Conservation (phyloP, 2,329 filamentous ascomycete species). For the Emericellopsis atlantica region DNA sequence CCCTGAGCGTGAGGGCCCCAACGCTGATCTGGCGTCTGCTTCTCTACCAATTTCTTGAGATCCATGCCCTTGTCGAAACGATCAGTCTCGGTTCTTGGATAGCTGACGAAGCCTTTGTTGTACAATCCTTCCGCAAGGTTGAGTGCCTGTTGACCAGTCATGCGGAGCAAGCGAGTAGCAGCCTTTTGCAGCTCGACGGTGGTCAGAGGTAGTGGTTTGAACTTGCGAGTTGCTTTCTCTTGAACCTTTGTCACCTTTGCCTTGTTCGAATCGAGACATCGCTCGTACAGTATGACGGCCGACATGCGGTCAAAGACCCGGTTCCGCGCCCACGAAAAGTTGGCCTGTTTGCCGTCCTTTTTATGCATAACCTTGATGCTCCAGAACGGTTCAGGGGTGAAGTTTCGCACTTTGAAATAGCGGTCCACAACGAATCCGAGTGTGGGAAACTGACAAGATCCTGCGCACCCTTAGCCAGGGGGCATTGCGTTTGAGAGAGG, state of each 20-base stretch:
- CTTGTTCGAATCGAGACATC: slow-evolving; percentile 62
- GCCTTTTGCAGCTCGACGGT: slow-evolving; percentile 96
- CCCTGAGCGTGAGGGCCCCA: slow-evolving; percentile 77
- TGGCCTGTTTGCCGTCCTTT: slow-evolving; percentile 66
- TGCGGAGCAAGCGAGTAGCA: slow-evolving; percentile 76
- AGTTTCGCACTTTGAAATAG: slow-evolving; percentile 88
- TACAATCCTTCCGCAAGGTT: slow-evolving; percentile 76
- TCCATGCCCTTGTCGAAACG: slow-evolving; percentile 88
- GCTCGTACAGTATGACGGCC: slow-evolving; percentile 72
- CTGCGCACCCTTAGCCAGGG: slow-evolving; percentile 23
- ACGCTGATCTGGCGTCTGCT: slow-evolving; percentile 61
- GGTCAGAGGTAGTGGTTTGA: slow-evolving; percentile 84
- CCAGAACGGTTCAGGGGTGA: slow-evolving; percentile 89
- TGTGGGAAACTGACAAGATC: slow-evolving; percentile 92
- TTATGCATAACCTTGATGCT: slow-evolving; percentile 72
- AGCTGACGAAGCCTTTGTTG: slow-evolving; percentile 92
- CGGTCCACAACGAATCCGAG: slow-evolving; percentile 94
- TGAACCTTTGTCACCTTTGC: slow-evolving; percentile 77
- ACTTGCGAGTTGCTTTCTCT: slow-evolving; percentile 86
- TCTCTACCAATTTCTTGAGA: slow-evolving; percentile 64
- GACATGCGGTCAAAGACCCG: slow-evolving; percentile 81
- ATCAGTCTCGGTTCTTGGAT: slow-evolving; percentile 93
- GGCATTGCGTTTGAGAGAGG: background rate
- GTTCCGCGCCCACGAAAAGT: slow-evolving; percentile 71
- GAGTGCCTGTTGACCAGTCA: slow-evolving; percentile 89